Conservation (phyloP, 2,329 filamentous ascomycete genomes). For the Xylariaceae sp. region DNA sequence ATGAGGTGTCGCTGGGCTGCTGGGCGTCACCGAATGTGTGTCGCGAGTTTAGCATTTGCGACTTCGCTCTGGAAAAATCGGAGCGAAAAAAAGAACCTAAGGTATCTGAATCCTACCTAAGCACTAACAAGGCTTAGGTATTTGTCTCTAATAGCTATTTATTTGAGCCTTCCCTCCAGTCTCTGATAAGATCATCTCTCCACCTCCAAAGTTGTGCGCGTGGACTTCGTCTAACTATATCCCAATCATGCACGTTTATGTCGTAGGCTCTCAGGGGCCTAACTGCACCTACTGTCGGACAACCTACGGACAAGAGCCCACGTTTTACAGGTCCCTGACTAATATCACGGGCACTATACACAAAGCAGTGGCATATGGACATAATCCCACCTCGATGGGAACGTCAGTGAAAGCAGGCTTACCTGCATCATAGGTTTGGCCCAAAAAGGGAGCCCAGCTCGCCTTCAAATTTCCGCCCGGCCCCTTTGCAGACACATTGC, state of each 20-base stretch:
- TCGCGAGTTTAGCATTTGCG: not conserved
- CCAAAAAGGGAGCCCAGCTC: slow-evolving; percentile 11
- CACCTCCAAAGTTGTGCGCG: slow-evolving; percentile 10
- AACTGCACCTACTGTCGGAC: slow-evolving; percentile 1
- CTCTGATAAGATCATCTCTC: slow-evolving; percentile 5
- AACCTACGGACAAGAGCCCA: slow-evolving; percentile 19
- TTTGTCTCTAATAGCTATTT: too few relatives aligned
- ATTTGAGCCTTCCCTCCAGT: not conserved
- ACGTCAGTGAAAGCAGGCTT: slow-evolving; percentile 8
- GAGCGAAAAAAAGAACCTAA: not conserved
- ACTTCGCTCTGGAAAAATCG: not conserved
- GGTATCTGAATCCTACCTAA: too few relatives aligned
- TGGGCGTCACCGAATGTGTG: not conserved
- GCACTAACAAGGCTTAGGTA: not conserved
- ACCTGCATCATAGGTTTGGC: slow-evolving; percentile 9
- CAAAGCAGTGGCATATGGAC: slow-evolving; percentile 11
- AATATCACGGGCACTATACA: slow-evolving; percentile 16
- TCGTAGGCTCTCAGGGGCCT: not conserved
- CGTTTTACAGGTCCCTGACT: slow-evolving; percentile 25
- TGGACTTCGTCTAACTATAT: slow-evolving; percentile 18
- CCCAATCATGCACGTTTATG: slow-evolving; percentile 17
- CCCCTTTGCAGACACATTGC: slow-evolving; percentile 9
- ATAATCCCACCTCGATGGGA: slow-evolving; percentile 11
- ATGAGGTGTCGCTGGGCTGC: not conserved
- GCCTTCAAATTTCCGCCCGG: slow-evolving; percentile 10